These are phyloP conservation scores for Fraxinus anomala DNA, from an alignment of 257 asterid genomes.

Conservation along the genomic window DNA sequence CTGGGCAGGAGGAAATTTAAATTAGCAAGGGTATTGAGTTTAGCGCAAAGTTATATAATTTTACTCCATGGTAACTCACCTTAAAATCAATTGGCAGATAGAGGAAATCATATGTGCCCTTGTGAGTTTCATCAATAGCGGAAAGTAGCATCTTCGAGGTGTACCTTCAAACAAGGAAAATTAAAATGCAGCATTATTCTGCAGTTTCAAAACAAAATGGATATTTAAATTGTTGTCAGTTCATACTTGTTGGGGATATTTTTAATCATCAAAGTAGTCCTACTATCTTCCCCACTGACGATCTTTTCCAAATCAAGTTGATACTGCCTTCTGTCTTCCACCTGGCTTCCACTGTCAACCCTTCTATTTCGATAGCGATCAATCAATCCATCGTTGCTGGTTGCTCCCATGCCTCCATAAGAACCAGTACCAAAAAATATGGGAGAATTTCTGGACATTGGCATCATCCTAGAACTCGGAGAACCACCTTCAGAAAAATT, in stretches of 20 bases:
- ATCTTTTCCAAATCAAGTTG: constrained; percentile 92
- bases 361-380: constrained; percentile 83
- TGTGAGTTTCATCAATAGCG: constrained; percentile 89
- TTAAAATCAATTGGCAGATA: constrained; percentile 95
- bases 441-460: constrained; percentile 69
- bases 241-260: constrained; percentile 98
- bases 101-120: constrained; percentile 88
- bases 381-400: constrained; percentile 48
- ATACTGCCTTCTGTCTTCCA: constrained; percentile 77
- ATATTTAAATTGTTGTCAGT: constrained; percentile 19
- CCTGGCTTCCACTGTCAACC: constrained; percentile 65
- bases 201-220: constrained; percentile 14
- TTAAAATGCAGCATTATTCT: constrained; percentile 12
- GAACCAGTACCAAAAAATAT: constrained; percentile 66
- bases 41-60: not conserved
- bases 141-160: constrained; percentile 94
- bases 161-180: constrained; percentile 54
- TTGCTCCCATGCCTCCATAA: constrained; percentile 59
- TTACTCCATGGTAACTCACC: constrained; percentile 40
- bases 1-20: constrained; percentile 43
- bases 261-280: constrained; percentile 95
- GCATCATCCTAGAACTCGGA: constrained; percentile 66
- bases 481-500: constrained; percentile 64
- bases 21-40: constrained; percentile 11
- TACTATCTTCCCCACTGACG: constrained; percentile 66